These are phyloP conservation scores for Carex littledalei DNA, from an alignment of 176 grass and related monocot species.

Conservation along the genomic window DNA sequence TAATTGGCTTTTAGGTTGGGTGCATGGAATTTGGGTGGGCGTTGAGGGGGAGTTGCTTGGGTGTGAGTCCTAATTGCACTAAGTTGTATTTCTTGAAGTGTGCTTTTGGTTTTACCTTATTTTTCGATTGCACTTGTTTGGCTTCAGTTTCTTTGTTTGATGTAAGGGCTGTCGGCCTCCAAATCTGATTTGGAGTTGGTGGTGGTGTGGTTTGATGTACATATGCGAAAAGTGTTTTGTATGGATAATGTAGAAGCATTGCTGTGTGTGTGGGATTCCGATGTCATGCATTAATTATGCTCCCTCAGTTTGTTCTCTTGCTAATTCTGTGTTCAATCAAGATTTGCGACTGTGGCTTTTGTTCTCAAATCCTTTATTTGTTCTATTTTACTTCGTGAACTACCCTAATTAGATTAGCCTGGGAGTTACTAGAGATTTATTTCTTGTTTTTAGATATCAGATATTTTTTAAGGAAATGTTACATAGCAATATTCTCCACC, in stretches of 20 bases:
- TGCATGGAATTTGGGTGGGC: background rate
- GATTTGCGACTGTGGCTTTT: background rate
- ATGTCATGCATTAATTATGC: constrained; percentile 15
- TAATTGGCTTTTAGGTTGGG: constrained; percentile 1
- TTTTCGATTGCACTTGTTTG: constrained; percentile 16
- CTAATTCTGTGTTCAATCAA: background rate
- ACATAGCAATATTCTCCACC: background rate
- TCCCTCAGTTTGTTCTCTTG: background rate
- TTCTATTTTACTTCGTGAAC: background rate
- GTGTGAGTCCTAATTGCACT: constrained; percentile 13
- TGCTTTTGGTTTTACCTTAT: constrained; percentile 13
- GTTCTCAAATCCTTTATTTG: background rate
- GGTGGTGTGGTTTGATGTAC: constrained; percentile 28
- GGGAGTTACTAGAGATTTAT: background rate
- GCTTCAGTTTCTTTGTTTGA: constrained; percentile 23
- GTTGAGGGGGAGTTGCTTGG: background rate
- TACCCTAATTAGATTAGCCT: background rate
- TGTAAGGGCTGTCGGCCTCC: constrained; percentile 1
- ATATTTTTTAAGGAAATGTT: background rate
- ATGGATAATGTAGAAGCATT: constrained; percentile 20
- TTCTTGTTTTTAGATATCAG: background rate
- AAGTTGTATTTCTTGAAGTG: constrained; percentile 16
- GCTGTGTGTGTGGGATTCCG: constrained; percentile 11
- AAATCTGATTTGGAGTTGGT: constrained; percentile 20
- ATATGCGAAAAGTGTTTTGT: constrained; percentile 19